Base-by-base conservation (phyloP, 148 eudicot genomes). In the Vaccinium myrtillus region DNA sequence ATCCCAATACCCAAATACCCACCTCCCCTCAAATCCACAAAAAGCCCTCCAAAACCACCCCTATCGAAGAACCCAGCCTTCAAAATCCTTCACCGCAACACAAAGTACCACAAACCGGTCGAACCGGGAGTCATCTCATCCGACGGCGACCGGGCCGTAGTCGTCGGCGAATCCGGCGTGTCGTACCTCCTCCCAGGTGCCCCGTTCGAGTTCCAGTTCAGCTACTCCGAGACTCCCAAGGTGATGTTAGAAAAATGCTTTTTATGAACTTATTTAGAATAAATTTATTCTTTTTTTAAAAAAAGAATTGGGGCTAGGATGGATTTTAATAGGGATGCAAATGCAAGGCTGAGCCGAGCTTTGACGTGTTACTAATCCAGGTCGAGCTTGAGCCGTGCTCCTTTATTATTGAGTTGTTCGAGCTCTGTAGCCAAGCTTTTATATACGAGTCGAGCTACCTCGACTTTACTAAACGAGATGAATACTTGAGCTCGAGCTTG, bases 151-250 rank as follows among this genome's bases (percentile, higher is more conserved):
- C 25, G 77, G 4, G 2, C 77, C 51, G 77, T 74, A 5, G 50
- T 74, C 12, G 50, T 74, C 51, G 77, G 77, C 3, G 77, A 74
- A 4, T 74, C 77, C 25, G 77, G 77, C 13, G 23, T 74, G 19
- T 93, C 97, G n/a, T 96, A 91, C 76, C 91, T 83, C 13, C 91
- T 96, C 39, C 99, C 98, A 6, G 95, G 93, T 0, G 99, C 98
- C 0, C 99, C 99, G 0, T 96, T 96, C 84, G 99, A 92, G 90
- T 96, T 93, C 86, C 92, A 91, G 50, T 96, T 92, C 87, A 96
- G 99, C 82, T 96, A 96, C 82, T 96, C 99, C 0, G 99, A 96
- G 90, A 94, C 94, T 12, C 99, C 99, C 0, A 93, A 91, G 69
- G 94, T 65, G 71, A 65, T 23, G 4, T 65, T 65, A 65, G 8